Conservation (phyloP, 441 rosid genomes). For the Viola pubescens region DNA sequence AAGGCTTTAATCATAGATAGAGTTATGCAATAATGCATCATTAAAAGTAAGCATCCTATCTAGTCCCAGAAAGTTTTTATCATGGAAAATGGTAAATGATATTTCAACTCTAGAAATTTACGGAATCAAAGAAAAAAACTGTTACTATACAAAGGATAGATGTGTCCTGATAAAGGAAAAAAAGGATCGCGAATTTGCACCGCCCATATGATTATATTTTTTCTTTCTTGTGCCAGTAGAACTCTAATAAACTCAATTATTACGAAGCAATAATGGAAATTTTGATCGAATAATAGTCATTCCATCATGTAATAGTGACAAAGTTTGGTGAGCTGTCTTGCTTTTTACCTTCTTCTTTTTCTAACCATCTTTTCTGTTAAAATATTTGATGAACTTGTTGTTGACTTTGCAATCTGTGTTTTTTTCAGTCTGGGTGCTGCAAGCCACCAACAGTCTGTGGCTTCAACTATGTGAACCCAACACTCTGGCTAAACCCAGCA, state of each 20-base stretch:
- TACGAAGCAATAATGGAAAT: conserved; percentile 3
- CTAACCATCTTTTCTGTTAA: not conserved
- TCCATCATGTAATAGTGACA: conserved; percentile 7
- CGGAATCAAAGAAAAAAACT: no score
- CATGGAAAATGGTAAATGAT: no score
- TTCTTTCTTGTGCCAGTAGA: conserved; percentile 1
- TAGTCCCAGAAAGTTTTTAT: no score
- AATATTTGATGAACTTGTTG: not conserved
- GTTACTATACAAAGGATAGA: no score
- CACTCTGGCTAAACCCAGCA: conserved; percentile 34
- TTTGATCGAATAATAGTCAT: no score
- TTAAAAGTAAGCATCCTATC: not conserved
- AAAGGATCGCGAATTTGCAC: not conserved
- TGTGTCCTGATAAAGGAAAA: not conserved
- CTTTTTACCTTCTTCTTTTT: not conserved
- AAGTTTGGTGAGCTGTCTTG: conserved; percentile 10
- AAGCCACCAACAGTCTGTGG: conserved; percentile 60
- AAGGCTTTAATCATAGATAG: not conserved
- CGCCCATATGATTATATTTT: not conserved
- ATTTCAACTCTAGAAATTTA: no score
- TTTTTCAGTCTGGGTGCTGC: conserved; percentile 59
- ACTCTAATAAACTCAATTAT: conserved; percentile 15
- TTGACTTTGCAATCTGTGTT: not conserved
- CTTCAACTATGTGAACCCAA: conserved; percentile 44
- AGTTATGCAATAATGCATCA: not conserved